phyloP scores from a whole-genome alignment of 306 rosid species.

The Gillenia trifoliata region DNA sequence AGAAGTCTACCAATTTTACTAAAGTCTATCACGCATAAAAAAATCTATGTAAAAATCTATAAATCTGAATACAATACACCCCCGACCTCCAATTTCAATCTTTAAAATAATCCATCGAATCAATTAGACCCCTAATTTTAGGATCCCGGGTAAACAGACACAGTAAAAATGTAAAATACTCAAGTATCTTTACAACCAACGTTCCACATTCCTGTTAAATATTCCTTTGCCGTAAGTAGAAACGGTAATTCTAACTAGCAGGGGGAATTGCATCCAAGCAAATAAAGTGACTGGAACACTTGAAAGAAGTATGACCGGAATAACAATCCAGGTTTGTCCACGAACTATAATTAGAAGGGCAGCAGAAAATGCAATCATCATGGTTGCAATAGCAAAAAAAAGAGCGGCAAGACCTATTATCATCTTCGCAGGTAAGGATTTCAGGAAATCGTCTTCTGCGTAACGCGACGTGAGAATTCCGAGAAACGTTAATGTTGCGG shows the following conservation, averaged over 20 bases:
- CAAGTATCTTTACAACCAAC: not conserved
- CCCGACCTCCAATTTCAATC: too few relatives aligned
- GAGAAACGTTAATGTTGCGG: not conserved
- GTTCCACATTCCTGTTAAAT: not conserved
- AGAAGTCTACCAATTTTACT: too few relatives aligned
- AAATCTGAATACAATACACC: too few relatives aligned
- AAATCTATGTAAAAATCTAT: too few relatives aligned
- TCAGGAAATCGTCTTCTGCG: not conserved
- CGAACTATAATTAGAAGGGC: conserved; percentile 21
- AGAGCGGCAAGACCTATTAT: conserved; percentile 21
- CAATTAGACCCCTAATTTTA: too few relatives aligned
- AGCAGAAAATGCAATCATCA: conserved; percentile 34
- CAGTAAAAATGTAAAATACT: too few relatives aligned
- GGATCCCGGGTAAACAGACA: too few relatives aligned
- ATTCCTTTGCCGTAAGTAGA: conserved; percentile 17
- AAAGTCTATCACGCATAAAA: too few relatives aligned
- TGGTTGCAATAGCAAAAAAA: conserved; percentile 31
- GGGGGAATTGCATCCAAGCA: too few relatives aligned
- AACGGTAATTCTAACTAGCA: not conserved
- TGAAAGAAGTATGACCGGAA: not conserved
- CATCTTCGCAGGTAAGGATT: not conserved
- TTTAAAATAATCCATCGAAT: too few relatives aligned
- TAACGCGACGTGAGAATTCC: conserved; percentile 29
- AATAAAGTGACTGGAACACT: conserved; percentile 18
- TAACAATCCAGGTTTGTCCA: conserved; percentile 11